phyloP scores from a whole-genome alignment of 2,329 filamentous ascomycete genomes.

The Sclerotinia borealis region DNA sequence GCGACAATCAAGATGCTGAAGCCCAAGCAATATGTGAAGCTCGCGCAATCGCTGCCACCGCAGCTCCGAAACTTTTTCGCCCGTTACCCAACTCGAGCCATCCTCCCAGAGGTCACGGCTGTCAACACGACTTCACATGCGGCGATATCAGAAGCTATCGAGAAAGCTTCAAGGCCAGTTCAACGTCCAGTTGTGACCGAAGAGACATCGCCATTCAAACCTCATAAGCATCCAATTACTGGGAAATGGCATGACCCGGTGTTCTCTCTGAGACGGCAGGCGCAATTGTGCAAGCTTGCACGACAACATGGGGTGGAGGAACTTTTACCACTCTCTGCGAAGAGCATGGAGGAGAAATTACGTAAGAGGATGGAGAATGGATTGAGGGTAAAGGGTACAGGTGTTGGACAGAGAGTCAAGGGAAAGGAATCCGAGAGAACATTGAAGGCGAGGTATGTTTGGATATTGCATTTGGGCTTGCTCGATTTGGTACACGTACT shows the following conservation, averaged over 20 bases:
- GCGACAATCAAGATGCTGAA: conserved; percentile 18
- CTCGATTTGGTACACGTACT: conserved; percentile 11
- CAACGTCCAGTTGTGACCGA: conserved; percentile 43
- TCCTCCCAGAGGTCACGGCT: conserved; percentile 39
- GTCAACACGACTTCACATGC: conserved; percentile 35
- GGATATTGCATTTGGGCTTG: conserved; percentile 3
- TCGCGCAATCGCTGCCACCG: conserved; percentile 68
- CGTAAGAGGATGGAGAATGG: conserved; percentile 71
- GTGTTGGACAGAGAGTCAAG: conserved; percentile 89
- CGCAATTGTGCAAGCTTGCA: conserved; percentile 84
- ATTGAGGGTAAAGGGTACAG: conserved; percentile 82
- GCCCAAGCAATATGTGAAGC: conserved; percentile 34
- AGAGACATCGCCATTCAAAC: conserved; percentile 58
- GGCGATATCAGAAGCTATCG: conserved; percentile 38
- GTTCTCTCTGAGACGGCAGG: conserved; percentile 80
- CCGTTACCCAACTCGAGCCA: conserved; percentile 71
- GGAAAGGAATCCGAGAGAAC: conserved; percentile 89
- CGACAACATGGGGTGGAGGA: conserved; percentile 72
- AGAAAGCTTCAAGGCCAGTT: conserved; percentile 28
- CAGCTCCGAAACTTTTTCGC: conserved; percentile 82
- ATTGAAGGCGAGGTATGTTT: conserved; percentile 63
- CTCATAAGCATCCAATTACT: conserved; percentile 70
- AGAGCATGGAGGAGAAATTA: conserved; percentile 67
- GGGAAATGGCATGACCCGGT: conserved; percentile 78
- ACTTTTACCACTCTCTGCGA: conserved; percentile 68